phyloP scores from a whole-genome alignment of 805 yeast genomes.

The Sungouiozyma intestinalis region DNA sequence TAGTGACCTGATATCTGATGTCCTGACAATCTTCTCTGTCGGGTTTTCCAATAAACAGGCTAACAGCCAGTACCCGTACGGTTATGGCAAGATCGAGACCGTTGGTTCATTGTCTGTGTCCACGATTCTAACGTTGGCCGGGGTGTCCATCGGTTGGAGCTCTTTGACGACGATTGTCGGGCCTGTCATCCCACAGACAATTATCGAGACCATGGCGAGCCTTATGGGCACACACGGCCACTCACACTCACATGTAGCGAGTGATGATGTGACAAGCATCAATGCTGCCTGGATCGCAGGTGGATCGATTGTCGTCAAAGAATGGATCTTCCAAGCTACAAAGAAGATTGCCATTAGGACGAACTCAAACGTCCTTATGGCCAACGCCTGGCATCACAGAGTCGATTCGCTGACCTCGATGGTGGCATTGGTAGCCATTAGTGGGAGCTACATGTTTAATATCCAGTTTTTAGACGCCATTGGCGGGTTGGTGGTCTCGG shows the following conservation, averaged over 20 bases:
- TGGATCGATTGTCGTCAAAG: slow-evolving; percentile 79
- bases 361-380: slow-evolving; percentile 81
- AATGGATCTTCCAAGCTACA: slow-evolving; percentile 78
- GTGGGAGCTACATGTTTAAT: slow-evolving; percentile 70
- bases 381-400: slow-evolving; percentile 98
- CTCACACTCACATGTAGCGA: slow-evolving; percentile 25
- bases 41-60: slow-evolving; percentile 58
- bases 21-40: slow-evolving; percentile 82
- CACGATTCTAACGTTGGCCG: slow-evolving; percentile 73
- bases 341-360: slow-evolving; percentile 65
- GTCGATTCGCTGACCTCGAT: slow-evolving; percentile 87
- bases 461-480: slow-evolving; percentile 82
- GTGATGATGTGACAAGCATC: slow-evolving; percentile 46
- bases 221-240: slow-evolving; percentile 32
- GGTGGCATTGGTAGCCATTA: slow-evolving; percentile 81
- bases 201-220: slow-evolving; percentile 35
- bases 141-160: slow-evolving; percentile 82
- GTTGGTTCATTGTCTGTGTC: slow-evolving; percentile 86
- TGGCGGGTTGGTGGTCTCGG: slow-evolving; percentile 84
- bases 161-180: slow-evolving; percentile 60
- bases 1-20: slow-evolving; percentile 82
- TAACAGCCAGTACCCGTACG: slow-evolving; percentile 58
- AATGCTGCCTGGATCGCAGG: slow-evolving; percentile 96
- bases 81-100: slow-evolving; percentile 89
- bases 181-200: slow-evolving; percentile 51